phyloP scores from a whole-genome alignment of 1,284 basidiomycete genomes.

The Puccinia coronata region DNA sequence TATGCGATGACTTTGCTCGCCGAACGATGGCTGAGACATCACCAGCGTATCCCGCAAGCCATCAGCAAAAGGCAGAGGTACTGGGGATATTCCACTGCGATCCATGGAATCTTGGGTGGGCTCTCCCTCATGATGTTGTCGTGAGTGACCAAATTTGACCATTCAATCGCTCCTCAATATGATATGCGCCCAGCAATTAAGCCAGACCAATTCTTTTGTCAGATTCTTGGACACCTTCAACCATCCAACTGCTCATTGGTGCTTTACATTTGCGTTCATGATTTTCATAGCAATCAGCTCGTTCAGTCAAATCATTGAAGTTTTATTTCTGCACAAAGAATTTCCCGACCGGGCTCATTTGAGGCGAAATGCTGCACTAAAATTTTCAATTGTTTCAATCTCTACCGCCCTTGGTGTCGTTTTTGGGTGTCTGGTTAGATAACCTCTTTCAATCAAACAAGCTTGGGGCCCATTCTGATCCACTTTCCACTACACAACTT shows the following conservation, averaged over 20 bases:
- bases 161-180: background rate
- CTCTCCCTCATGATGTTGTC: slow-evolving; percentile 24
- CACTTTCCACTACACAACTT: background rate
- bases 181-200: background rate
- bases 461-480: background rate
- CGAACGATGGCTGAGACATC: slow-evolving; percentile 17
- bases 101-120: slow-evolving; percentile 25
- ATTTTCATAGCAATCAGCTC: slow-evolving; percentile 23
- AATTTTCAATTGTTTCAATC: slow-evolving; percentile 10
- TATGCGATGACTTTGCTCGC: slow-evolving; percentile 16
- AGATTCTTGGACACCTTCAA: slow-evolving; percentile 37
- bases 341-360: slow-evolving; percentile 31
- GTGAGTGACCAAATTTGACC: background rate
- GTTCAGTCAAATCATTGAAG: slow-evolving; percentile 32
- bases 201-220: background rate
- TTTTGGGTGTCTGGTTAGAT: slow-evolving; percentile 33
- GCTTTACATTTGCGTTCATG: slow-evolving; percentile 36
- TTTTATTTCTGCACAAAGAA: slow-evolving; percentile 40
- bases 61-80: background rate
- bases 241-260: slow-evolving; percentile 40
- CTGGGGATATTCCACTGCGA: slow-evolving; percentile 23
- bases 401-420: slow-evolving; percentile 16
- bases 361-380: slow-evolving; percentile 25
- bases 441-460: background rate
- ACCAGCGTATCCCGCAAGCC: slow-evolving; percentile 6